phyloP scores from a whole-genome alignment of 768 basidiomycete species.

The Pilatotrama ljubarskyi region DNA sequence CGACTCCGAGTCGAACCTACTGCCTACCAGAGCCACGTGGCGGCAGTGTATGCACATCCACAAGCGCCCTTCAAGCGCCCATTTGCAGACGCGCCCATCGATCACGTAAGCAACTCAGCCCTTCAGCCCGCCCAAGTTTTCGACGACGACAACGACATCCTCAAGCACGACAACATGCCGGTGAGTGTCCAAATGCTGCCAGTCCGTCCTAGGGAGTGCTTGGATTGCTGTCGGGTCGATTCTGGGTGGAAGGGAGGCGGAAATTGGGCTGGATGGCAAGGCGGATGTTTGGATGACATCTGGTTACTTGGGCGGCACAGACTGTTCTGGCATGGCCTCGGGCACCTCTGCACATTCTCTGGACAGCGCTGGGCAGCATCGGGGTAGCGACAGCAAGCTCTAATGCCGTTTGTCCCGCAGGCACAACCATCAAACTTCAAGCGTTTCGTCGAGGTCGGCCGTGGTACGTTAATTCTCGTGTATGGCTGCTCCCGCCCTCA shows the following conservation, averaged over 20 bases:
- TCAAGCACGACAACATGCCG: slow-evolving; percentile 27
- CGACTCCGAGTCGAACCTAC: slow-evolving; percentile 1
- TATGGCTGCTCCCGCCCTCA: not conserved
- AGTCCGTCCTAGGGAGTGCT: slow-evolving; percentile 7
- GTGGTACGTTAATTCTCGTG: slow-evolving; percentile 54
- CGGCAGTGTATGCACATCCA: slow-evolving; percentile 5
- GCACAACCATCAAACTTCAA: slow-evolving; percentile 75
- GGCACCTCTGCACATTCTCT: not conserved
- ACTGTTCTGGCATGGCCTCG: not conserved
- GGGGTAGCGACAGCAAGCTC: not conserved
- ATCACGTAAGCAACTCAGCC: slow-evolving; percentile 19
- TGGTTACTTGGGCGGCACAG: slow-evolving; percentile 6
- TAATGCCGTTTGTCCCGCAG: slow-evolving; percentile 2
- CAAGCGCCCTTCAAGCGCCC: slow-evolving; percentile 1
- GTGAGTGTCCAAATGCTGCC: slow-evolving; percentile 26
- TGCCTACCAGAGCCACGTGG: slow-evolving; percentile 9
- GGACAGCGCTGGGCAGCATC: not conserved
- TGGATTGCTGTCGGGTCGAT: slow-evolving; percentile 4
- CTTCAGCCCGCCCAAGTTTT: slow-evolving; percentile 10
- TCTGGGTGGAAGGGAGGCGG: slow-evolving; percentile 4
- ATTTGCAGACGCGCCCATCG: slow-evolving; percentile 3
- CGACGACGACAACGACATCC: slow-evolving; percentile 26
- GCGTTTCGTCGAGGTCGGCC: slow-evolving; percentile 98
- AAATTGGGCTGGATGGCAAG: slow-evolving; percentile 22
- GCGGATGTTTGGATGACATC: slow-evolving; percentile 24